Base-by-base conservation (phyloP, 768 basidiomycete genomes). In the Hydnum rufescens region DNA sequence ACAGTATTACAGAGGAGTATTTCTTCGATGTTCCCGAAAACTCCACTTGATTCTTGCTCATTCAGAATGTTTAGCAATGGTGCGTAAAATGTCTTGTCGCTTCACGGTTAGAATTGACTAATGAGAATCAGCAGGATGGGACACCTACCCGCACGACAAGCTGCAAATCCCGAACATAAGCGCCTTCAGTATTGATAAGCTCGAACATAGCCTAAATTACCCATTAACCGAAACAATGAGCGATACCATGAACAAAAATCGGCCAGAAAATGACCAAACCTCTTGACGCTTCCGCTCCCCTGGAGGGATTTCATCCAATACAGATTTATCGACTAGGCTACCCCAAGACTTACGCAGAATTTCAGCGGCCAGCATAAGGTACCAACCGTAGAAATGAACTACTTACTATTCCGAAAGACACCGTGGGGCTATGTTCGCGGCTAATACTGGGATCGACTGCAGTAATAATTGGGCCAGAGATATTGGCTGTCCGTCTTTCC, bases 1-100 rank as follows among this genome's bases (percentile, higher is more conserved):
- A 83, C 85, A 6, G 87, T 93, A 58, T 93, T 92, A 39, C 78
- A 82, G 29, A 96, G 65, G 3, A 96, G 68, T 48, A 96, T 78
- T 59, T 96, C 92, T 61, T 97, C 92, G 23, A 96, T 71, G 59
- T 97, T 97, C 3, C 83, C 83, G 60, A 96, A 97, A 18, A 97
- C 77, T 43, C 80, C 81, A 2, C 74, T 78, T 19, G 80, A 73
- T 3, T 85, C 84, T 60, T 85, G 85, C 53, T 71, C 68, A 2
- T 84, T 81, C 4, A 96, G 68, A 16, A 84, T 62, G 0, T 74
- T 67, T 44, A 90, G 65, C 66, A 96, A 67, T 54, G 75, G 77
- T 0, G 81, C 78, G 64, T 90, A 93, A 66, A 95, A 97, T 13
- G 81, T 73, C 85, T 93, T 54, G 5, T n/a, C n/a, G n/a, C 1